phyloP scores from a whole-genome alignment of 1,139 yeast genomes.

The Geotrichum restrictum region DNA sequence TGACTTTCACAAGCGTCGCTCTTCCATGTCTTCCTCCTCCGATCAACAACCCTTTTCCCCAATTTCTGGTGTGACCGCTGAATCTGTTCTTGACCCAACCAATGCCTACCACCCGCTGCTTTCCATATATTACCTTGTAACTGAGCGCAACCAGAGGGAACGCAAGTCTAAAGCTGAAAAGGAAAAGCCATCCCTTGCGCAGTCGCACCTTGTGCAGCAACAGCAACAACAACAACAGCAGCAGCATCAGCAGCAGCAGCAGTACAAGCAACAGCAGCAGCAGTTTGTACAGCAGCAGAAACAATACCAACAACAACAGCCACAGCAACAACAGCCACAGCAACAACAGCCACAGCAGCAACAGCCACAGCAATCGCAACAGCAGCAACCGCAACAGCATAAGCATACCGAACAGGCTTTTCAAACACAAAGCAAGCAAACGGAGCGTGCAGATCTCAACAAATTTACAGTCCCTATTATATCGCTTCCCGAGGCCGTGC shows the following conservation, averaged over 20 bases:
- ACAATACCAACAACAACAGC: constrained; percentile 9
- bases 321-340: constrained; percentile 21
- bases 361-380: constrained; percentile 5
- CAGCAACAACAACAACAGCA: constrained; percentile 22
- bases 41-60: constrained; percentile 7
- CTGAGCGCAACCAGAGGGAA: constrained; percentile 71
- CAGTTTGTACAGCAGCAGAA: constrained; percentile 23
- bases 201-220: constrained; percentile 17
- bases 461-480: constrained; percentile 19
- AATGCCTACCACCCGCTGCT: constrained; percentile 83
- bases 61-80: constrained; percentile 2
- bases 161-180: constrained; percentile 42
- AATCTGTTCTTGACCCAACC: constrained; percentile 65
- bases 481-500: constrained; percentile 23
- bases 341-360: constrained; percentile 22
- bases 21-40: not conserved
- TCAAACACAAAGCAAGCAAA: constrained; percentile 12
- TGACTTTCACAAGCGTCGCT: constrained; percentile 29
- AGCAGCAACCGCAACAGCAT: constrained; percentile 23
- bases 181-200: constrained; percentile 20
- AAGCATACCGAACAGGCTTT: not conserved
- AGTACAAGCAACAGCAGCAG: constrained; percentile 23
- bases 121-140: constrained; percentile 80
- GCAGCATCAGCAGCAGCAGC: constrained; percentile 24
- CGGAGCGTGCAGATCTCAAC: not conserved